Evolutionary conservation across 1,139 yeast genomes (phyloP), one percentile per base, ranked within the genome.

Genomic region (Hemisphaericaspora subhashii): DNA sequence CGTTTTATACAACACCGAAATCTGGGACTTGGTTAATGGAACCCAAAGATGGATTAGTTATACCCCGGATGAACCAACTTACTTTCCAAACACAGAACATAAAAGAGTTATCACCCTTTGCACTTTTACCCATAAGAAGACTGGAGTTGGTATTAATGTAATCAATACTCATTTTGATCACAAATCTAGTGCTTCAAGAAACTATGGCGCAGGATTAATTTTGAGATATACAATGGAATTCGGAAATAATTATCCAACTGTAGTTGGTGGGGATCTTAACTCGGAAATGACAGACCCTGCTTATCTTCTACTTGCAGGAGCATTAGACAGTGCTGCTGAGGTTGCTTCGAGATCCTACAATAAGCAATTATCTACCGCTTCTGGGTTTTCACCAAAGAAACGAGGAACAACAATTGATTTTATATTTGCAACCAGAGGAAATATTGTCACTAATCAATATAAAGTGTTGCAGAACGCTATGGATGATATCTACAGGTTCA

Each of bases 141-240:
- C 54, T 9, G 61, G 62, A 2, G 48, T 50, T 3, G 28, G 37
- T 2, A 54, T 72, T 41, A 68, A 70, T 31, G 50, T 64, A 24
- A 54, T 72, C 36, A 73, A 72, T 47, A 59, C 76, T 14, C 79
- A 74, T 50, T 57, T 67, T 33, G 79, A 73, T 48, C 74, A 71
- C 40, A 58, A 58, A 40, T 66, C 74, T 2, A 64, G 63, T 29
- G 64, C 53, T 11, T 72, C 74, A 18, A 58, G 76, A 46, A 46
- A 55, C 28, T 52, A 51, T 31, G 52, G 64, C 31, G 55, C 67
- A 3, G 45, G 54, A 18, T 52, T 64, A 14, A 65, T 72, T 14
- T 60, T 66, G 17, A 54, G 61, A 7, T 51, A 69, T 52, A 55
- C 64, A 35, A 50, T 54, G 16, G 48, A 51, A 13, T 50, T 55